Conservation (phyloP, 371 early-diverging fungal genomes). For the Fennellomyces sp. region DNA sequence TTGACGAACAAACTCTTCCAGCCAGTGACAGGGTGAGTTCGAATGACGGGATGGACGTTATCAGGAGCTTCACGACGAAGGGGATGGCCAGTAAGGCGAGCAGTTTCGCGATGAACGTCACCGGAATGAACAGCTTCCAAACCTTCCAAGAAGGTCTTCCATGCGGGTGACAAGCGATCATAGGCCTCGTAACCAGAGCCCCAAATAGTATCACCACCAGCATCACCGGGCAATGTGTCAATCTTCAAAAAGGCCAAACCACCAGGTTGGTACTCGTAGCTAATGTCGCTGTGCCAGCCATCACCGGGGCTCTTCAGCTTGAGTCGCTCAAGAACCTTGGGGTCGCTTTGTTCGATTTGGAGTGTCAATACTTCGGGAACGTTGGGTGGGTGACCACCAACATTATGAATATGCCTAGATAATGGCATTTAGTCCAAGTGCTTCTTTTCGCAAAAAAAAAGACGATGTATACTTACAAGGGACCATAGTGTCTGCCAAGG, state of each 20-base stretch:
- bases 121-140: slow-evolving; percentile 65
- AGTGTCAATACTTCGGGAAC: slow-evolving; percentile 17
- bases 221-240: slow-evolving; percentile 44
- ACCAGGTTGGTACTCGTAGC: slow-evolving; percentile 61
- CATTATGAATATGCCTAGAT: slow-evolving; percentile 54
- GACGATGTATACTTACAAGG: slow-evolving; percentile 19
- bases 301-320: slow-evolving; percentile 35
- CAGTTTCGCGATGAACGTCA: slow-evolving; percentile 39
- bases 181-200: slow-evolving; percentile 61
- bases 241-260: slow-evolving; percentile 60
- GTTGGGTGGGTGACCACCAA: slow-evolving; percentile 27
- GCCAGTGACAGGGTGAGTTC: slow-evolving; percentile 72
- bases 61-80: slow-evolving; percentile 45
- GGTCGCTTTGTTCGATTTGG: not conserved
- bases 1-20: slow-evolving; percentile 67
- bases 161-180: slow-evolving; percentile 60
- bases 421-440: not conserved
- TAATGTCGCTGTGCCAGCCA: slow-evolving; percentile 68
- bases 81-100: slow-evolving; percentile 38
- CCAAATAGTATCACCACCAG: slow-evolving; percentile 70
- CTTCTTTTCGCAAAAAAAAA: slow-evolving; percentile 2
- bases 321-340: not conserved
- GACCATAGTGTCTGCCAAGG: slow-evolving; percentile 56
- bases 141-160: slow-evolving; percentile 58
- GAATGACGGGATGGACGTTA: slow-evolving; percentile 61